Evolutionary conservation across 768 basidiomycete species (phyloP), one percentile per base, ranked within the genome.

Genomic region (Boletus sp.): DNA sequence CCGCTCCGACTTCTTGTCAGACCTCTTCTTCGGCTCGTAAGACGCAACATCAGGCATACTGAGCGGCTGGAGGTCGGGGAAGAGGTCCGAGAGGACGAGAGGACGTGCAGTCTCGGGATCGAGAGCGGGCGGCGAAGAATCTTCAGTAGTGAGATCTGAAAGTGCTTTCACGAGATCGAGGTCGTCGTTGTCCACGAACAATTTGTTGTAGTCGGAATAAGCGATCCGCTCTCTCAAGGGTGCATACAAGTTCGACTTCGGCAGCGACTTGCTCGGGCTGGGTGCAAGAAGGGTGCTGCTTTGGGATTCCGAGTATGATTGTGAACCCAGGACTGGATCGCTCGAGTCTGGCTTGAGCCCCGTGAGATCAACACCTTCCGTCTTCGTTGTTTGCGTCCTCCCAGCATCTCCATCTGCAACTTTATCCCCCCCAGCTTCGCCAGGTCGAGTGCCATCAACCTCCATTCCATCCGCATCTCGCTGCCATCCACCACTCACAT

Each of bases 31-130:
- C 55, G 63, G 61, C n/a, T 70, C 62, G 28, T 72, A 60, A 63
- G 61, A 47, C 63, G 64, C 60, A 20, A 76, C 66, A 52, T 87
- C 86, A 33, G 83, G 73, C 51, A 90, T 74, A 11, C 75, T 76
- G 40, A 84, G 76, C 11, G 85, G 80, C 35, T 82, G 82, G 11
- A 96, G 80, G 54, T 97, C 96, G 0, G 94, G 93, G 69, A 97
- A 97, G 41, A 98, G 82, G 33, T 83, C 80, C 2, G 81, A 78
- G 28, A 88, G 74, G 59, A 85, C 85, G 47, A 77, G 63, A 52
- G 80, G 68, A 20, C 72, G 59, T 67, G 67, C 10, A 65, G 62
- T 47, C 20, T 65, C 69, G 14, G 67, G 12, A 55, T 61, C 63
- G n/a, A 60, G 51, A 36, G 42, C 37, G 7, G 60, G 18, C 3